Base-by-base conservation (phyloP, 768 basidiomycete species). In the Psilocybe cyanescens region DNA sequence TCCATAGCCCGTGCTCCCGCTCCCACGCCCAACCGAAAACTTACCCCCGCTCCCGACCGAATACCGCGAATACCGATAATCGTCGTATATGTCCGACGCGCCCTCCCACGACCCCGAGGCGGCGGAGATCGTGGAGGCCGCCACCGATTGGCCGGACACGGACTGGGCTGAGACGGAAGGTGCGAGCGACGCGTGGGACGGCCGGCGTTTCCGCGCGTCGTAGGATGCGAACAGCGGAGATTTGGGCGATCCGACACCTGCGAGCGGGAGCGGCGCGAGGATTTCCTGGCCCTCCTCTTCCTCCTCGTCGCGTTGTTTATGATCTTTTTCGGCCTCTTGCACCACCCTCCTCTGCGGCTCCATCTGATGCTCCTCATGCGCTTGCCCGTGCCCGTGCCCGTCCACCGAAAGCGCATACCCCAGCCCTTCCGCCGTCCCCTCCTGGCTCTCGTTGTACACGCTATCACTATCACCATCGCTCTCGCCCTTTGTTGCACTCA, bases 81-180 rank as follows among this genome's bases (percentile, higher is more conserved):
- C 84, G 71, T 93, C 91, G 63, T 93, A 93, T 54, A 93, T 91
- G 65, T 91, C 89, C 1, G 80, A 81, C 8, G 83, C 86, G 24
- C 84, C 85, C 56, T 91, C 90, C 85, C 89, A 91, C 1, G 75
- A 76, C 4, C 52, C 51, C 14, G 60, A 39, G 16, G 33, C 45
- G 8, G 57, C 49, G 8, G 65, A 55, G 3, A 57, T 56, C 8
- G 67, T 56, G 17, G 30, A 57, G 55, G 24, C 24, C 37, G 28
- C 19, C 24, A 4, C 7, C 33, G 33, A 35, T 35, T 35, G 6
- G 7, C 33, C 33, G 9, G 7, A 6, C 6, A 35, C 11, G 7
- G 33, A 35, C 33, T 35, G 6, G 3, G 7, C 33, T 7, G 33
- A 35, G 11, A 35, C 33, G 3, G 33, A 35, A 3, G 11, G 11